phyloP scores from a whole-genome alignment of 1,139 yeast species.

The Eremothecium coryli region DNA sequence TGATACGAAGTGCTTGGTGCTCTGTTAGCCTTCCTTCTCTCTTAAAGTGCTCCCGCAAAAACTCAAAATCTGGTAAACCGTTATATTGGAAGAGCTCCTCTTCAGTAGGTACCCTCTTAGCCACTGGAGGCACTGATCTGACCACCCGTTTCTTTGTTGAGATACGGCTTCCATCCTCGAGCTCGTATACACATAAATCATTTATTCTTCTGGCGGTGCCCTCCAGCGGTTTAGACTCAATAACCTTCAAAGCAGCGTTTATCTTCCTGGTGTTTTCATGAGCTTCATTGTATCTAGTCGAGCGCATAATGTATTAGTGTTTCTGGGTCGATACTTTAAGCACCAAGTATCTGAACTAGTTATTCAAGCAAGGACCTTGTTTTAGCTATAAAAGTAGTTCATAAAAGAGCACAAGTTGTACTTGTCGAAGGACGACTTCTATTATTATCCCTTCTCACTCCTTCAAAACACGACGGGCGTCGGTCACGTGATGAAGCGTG shows the following conservation, averaged over 20 bases:
- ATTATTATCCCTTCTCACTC: too few species aligned
- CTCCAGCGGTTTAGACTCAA: constrained; percentile 41
- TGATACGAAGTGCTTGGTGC: constrained; percentile 61
- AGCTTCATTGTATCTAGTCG: constrained; percentile 14
- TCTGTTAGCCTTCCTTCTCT: constrained; percentile 74
- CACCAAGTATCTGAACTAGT: neutral
- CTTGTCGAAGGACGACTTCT: too few species aligned
- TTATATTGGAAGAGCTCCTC: constrained; percentile 51
- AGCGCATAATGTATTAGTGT: neutral
- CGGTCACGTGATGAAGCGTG: too few species aligned
- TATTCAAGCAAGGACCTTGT: neutral
- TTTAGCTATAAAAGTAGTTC: too few species aligned
- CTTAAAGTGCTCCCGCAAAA: constrained; percentile 64
- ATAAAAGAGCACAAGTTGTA: too few species aligned
- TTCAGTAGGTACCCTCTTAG: constrained; percentile 55
- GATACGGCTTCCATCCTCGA: constrained; percentile 60
- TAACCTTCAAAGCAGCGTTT: constrained; percentile 69
- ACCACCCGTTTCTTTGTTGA: constrained; percentile 67
- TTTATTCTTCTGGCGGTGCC: constrained; percentile 15
- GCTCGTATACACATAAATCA: constrained; percentile 48
- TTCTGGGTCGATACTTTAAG: neutral
- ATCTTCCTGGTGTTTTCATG: constrained; percentile 48
- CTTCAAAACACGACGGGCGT: too few species aligned
- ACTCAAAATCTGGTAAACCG: constrained; percentile 66
- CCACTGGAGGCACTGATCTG: constrained; percentile 59